Evolutionary conservation across 768 basidiomycete species (phyloP).

Genomic region (Podaxis sp.): DNA sequence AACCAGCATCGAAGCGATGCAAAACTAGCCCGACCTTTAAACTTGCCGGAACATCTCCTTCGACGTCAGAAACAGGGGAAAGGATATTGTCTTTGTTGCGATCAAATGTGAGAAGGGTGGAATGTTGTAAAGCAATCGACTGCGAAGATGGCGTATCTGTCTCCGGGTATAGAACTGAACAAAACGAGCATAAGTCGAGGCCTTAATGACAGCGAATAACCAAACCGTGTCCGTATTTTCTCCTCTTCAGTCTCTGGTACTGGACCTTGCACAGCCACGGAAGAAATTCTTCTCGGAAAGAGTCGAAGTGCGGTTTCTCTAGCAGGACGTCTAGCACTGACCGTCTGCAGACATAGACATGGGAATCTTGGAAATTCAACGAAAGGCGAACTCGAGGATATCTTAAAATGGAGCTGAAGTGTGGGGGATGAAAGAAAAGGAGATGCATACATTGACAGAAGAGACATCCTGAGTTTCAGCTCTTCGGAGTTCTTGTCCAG

Average conservation of each 20-base stretch:
- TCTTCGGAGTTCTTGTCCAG: constrained; percentile 69
- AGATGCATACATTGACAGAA: constrained; percentile 59
- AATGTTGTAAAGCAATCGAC: constrained; percentile 55
- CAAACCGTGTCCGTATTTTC: constrained; percentile 59
- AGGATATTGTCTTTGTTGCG: constrained; percentile 25
- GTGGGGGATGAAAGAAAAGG: neutral
- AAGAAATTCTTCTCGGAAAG: constrained; percentile 85
- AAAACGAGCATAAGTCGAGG: constrained; percentile 5
- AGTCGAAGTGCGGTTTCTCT: constrained; percentile 70
- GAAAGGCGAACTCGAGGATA: constrained; percentile 73
- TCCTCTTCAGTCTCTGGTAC: constrained; percentile 60
- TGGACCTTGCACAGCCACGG: constrained; percentile 91
- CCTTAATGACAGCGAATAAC: neutral
- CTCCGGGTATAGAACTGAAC: constrained; percentile 39
- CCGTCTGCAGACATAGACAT: constrained; percentile 85
- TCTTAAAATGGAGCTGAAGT: constrained; percentile 33
- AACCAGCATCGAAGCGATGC: constrained; percentile 50
- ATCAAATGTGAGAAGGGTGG: constrained; percentile 33
- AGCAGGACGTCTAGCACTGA: constrained; percentile 70
- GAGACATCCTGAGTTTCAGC: constrained; percentile 69
- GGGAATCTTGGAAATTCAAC: constrained; percentile 73
- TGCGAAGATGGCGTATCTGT: constrained; percentile 44
- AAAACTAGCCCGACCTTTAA: constrained; percentile 66
- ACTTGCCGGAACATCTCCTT: constrained; percentile 35
- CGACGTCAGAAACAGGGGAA: constrained; percentile 41